These are phyloP conservation scores for Ustilago nuda DNA, from an alignment of 1,284 basidiomycete species.

Conservation along the genomic window DNA sequence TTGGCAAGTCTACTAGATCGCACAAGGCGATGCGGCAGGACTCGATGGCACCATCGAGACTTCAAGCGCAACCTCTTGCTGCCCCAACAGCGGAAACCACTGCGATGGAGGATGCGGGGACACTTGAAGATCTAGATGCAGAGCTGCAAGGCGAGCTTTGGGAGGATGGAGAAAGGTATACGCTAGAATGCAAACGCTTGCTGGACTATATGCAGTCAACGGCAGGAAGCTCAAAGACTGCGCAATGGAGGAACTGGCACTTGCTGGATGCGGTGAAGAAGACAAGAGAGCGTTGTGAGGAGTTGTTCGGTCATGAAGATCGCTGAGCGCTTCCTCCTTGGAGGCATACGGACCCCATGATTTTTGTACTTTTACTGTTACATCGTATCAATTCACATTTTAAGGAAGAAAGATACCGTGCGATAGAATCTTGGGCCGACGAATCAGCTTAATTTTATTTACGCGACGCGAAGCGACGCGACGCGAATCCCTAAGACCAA, in stretches of 20 bases:
- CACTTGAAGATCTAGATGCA: constrained; percentile 15
- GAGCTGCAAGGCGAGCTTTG: constrained; percentile 21
- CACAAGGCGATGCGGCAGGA: neutral
- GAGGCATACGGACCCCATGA: neutral
- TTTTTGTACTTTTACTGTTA: constrained; percentile 9
- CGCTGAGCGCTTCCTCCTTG: neutral
- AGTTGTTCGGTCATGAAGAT: constrained; percentile 18
- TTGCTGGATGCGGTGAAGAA: constrained; percentile 27
- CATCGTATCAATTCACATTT: neutral
- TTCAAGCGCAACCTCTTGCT: neutral
- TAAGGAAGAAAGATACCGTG: neutral
- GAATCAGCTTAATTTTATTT: constrained; percentile 8
- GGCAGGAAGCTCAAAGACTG: constrained; percentile 18
- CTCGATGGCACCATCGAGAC: neutral
- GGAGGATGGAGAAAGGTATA: neutral
- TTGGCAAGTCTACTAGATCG: constrained; percentile 1
- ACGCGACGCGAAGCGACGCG: neutral
- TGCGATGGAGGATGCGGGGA: neutral
- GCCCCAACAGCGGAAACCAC: neutral
- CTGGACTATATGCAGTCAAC: constrained; percentile 26
- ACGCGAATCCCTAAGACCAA: constrained; percentile 5
- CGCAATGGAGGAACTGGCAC: constrained; percentile 43
- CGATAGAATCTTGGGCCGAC: neutral
- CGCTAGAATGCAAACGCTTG: constrained; percentile 19
- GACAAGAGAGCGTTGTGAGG: constrained; percentile 25